Conservation (phyloP, 352 stramenopile genomes). For the Phytophthora crassamura region DNA sequence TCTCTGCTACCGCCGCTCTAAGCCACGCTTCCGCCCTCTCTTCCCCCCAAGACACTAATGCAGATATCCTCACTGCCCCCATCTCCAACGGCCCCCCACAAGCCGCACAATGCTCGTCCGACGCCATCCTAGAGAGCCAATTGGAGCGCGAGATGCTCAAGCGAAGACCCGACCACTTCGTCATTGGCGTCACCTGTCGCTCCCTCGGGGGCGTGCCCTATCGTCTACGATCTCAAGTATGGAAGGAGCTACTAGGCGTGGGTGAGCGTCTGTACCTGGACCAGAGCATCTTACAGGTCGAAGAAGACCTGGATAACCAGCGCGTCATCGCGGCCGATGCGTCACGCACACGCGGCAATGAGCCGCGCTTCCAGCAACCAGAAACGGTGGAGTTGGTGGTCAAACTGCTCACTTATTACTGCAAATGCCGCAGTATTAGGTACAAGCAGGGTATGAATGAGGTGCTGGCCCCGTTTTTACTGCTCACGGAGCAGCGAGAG, state of each 20-base stretch:
- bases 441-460: conserved; percentile 97
- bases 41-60: not conserved
- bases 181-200: conserved; percentile 74
- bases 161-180: conserved; percentile 72
- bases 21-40: not conserved
- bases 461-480: conserved; percentile 91
- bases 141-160: conserved; percentile 74
- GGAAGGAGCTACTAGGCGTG: conserved; percentile 83
- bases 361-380: conserved; percentile 76
- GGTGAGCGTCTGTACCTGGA: conserved; percentile 68
- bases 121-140: conserved; percentile 28
- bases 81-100: not conserved
- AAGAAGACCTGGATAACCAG: conserved; percentile 92
- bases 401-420: conserved; percentile 93
- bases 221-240: conserved; percentile 64
- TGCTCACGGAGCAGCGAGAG: conserved; percentile 55
- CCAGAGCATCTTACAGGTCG: conserved; percentile 73
- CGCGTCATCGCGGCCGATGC: conserved; percentile 91
- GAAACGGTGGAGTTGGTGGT: conserved; percentile 79
- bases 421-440: conserved; percentile 86
- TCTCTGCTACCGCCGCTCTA: conserved; percentile 9
- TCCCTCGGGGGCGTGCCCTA: conserved; percentile 69
- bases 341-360: conserved; percentile 80
- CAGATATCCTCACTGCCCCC: not conserved
- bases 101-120: not conserved